Percentiles rank a stretch among this genome's conserved stretches.
These are phyloP conservation scores for Avena insularis DNA, from an alignment of 176 grass and related monocot species.

Conservation along the genomic window DNA sequence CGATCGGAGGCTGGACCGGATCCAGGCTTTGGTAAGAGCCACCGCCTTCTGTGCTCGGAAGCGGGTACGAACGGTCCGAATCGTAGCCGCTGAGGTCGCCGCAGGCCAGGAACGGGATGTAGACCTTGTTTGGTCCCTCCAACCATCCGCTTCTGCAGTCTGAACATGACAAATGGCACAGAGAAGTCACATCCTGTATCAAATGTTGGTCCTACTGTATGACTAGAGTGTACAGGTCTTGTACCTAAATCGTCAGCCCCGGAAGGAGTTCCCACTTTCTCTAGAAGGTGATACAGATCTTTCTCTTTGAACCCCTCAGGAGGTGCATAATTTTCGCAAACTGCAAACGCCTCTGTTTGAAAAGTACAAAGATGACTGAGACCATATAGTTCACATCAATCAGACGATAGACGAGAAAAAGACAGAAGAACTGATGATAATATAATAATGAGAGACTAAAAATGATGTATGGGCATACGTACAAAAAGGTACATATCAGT, in stretches of 20 bases:
- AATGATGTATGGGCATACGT: neutral
- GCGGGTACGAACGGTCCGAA: constrained; percentile 76
- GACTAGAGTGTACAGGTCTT: neutral
- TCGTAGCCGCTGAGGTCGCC: constrained; percentile 91
- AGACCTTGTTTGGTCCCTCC: constrained; percentile 87
- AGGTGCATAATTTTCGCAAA: constrained; percentile 88
- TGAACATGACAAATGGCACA: constrained; percentile 35
- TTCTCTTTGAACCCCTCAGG: constrained; percentile 86
- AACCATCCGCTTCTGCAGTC: constrained; percentile 92
- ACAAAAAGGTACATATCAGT: neutral
- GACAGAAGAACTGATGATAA: neutral
- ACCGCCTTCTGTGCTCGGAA: constrained; percentile 48
- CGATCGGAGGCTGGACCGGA: constrained; percentile 82
- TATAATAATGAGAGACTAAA: neutral
- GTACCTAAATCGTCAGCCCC: constrained; percentile 59
- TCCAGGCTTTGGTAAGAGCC: constrained; percentile 73
- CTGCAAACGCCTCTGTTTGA: constrained; percentile 87
- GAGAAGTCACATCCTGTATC: neutral
- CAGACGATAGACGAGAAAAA: neutral
- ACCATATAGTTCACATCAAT: neutral
- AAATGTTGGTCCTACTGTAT: neutral
- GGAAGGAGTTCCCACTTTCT: constrained; percentile 92
- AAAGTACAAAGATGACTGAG: neutral
- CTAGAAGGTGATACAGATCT: constrained; percentile 84
- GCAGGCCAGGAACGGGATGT: constrained; percentile 85